phyloP scores from a whole-genome alignment of 345 rosid genomes.

The Carallia brachiata region DNA sequence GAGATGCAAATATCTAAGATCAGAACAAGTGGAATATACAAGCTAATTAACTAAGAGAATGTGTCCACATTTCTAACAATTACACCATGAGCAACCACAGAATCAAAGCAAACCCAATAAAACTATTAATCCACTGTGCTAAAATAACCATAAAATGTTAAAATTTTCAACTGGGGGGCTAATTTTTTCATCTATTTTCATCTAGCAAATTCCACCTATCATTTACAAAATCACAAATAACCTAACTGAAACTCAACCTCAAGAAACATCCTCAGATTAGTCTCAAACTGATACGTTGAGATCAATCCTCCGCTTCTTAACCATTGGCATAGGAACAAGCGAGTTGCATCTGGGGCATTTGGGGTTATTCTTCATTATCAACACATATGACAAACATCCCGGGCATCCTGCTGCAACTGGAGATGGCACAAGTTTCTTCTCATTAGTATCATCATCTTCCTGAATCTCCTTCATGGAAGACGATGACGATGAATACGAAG shows the following conservation, averaged over 20 bases:
- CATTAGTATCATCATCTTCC: slow-evolving; percentile 11
- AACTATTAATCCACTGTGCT: no score
- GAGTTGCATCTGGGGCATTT: slow-evolving; percentile 81
- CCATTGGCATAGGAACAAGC: slow-evolving; percentile 43
- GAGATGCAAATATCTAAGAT: no score
- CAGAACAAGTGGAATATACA: no score
- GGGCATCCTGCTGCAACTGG: slow-evolving; percentile 74
- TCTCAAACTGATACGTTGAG: slow-evolving; percentile 69
- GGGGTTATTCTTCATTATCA: slow-evolving; percentile 59
- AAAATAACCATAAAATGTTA: background rate
- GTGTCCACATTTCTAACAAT: no score
- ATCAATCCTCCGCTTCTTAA: slow-evolving; percentile 69
- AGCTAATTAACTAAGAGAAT: no score
- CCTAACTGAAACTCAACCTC: no score
- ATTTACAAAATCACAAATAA: slow-evolving; percentile 16
- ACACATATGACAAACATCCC: slow-evolving; percentile 74
- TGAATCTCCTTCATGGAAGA: slow-evolving; percentile 21
- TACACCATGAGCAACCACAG: no score
- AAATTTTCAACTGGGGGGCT: background rate
- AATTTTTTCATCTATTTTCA: background rate
- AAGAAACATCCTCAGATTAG: no score
- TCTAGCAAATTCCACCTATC: slow-evolving; percentile 8
- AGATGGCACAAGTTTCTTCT: background rate
- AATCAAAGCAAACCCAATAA: no score
- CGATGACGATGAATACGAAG: slow-evolving; percentile 20